Base-by-base conservation (phyloP, 805 yeast species). In the Metschnikowia cerradonensis region DNA sequence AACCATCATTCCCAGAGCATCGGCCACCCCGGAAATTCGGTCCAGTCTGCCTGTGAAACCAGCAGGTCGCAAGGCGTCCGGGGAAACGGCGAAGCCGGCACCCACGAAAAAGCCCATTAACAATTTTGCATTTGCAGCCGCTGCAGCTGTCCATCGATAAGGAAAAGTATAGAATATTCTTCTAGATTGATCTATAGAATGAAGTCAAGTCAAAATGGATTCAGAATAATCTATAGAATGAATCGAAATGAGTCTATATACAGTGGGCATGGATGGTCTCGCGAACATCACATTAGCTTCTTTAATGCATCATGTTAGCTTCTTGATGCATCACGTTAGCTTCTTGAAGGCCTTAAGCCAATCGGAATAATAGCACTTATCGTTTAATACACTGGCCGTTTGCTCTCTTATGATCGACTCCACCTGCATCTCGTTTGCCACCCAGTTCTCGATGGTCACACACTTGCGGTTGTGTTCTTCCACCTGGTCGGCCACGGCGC, bases 121-220 rank as follows among this genome's bases (percentile, higher is more conserved):
- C 49, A 68, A 65, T 39, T 72, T 73, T 66, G 78, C 78, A 54
- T 70, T 69, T 46, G 77, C 77, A 8, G 78, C 78, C 3, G 78
- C 78, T 4, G 77, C 77, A 2, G 78, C 78, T 6, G 77, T 71
- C 30, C 60, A 56, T 33, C 48, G 55, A 49, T 56, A 48, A 20
- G 19, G 14, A 31, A 15, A 31, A 15, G 23, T 31, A 8, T 13
- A 41, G 13, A 13, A 6, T 6, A 20, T 20, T 13, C 8, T 37
- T 14, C 14, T 33, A 33, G 35, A 33, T n/a, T 33, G 7, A 14
- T 33, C 14, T 14, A 33, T 33, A 13, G 15, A 33, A n/a, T 11
- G 35, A 33, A 26, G 10, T 23, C 30, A 23, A 8, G 10, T 23
- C 30, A 23, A 8, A 23, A 23, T 23, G 30, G 35, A 14, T 14